A percentile compares a stretch with the other conserved stretches of the same genome.
Evolutionary conservation across 495 filamentous ascomycete genomes (phyloP).

Genomic region (Talaromyces adpressus): DNA sequence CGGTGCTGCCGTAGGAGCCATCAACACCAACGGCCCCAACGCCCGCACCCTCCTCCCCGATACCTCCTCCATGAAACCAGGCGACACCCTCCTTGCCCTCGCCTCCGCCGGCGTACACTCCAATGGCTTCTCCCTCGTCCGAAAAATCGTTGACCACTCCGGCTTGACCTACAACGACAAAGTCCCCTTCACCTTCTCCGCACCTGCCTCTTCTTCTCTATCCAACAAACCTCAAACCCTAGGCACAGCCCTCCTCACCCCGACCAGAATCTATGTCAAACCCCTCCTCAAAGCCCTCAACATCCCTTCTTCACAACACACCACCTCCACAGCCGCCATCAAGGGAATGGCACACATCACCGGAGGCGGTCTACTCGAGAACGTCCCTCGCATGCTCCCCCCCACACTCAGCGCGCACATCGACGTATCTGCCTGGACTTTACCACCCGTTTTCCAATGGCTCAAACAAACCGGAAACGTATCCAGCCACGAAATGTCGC

Average conservation of each 20-base stretch:
- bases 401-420: slow-evolving; percentile 64
- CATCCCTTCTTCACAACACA: slow-evolving; percentile 31
- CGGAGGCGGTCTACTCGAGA: slow-evolving; percentile 85
- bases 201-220: slow-evolving; percentile 9
- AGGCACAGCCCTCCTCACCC: slow-evolving; percentile 69
- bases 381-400: slow-evolving; percentile 90
- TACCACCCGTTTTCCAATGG: slow-evolving; percentile 77
- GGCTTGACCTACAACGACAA: slow-evolving; percentile 60
- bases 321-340: slow-evolving; percentile 63
- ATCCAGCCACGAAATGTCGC: slow-evolving; percentile 65
- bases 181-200: slow-evolving; percentile 59
- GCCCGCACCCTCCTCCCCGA: slow-evolving; percentile 62
- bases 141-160: slow-evolving; percentile 69
- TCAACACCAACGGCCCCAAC: slow-evolving; percentile 47
- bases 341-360: slow-evolving; percentile 96
- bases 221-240: slow-evolving; percentile 35
- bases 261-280: slow-evolving; percentile 77
- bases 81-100: slow-evolving; percentile 80
- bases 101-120: slow-evolving; percentile 81
- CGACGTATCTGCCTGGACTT: slow-evolving; percentile 62
- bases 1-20: slow-evolving; percentile 78
- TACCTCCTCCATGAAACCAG: slow-evolving; percentile 64
- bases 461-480: slow-evolving; percentile 73
- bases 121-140: slow-evolving; percentile 91
- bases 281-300: slow-evolving; percentile 55